These are phyloP conservation scores for Saccharum officinarum DNA, from an alignment of 176 grass and related monocot genomes.

Conservation along the genomic window DNA sequence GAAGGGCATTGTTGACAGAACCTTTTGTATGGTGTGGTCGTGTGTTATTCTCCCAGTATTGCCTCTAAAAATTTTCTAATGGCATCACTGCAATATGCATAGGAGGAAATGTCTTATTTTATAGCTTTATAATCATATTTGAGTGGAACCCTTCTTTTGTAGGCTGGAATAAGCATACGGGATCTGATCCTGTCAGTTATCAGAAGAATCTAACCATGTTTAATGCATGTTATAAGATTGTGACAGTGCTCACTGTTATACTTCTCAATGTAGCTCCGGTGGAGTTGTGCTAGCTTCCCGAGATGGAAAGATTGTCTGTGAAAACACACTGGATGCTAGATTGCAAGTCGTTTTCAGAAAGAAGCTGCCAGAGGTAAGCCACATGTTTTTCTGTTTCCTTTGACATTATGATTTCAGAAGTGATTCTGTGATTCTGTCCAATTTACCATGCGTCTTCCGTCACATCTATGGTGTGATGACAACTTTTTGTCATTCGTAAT, in stretches of 20 bases:
- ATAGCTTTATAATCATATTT: background rate
- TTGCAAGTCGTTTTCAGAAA: conserved; percentile 75
- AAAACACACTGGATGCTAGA: conserved; percentile 93
- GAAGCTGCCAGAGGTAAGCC: conserved; percentile 84
- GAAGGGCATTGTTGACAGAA: background rate
- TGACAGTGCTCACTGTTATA: background rate
- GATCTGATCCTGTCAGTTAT: background rate
- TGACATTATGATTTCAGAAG: background rate
- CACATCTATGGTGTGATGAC: background rate
- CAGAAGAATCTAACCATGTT: background rate
- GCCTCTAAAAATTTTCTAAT: background rate
- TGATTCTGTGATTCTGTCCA: background rate
- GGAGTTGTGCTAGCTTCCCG: conserved; percentile 85
- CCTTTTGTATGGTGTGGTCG: background rate
- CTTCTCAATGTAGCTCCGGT: conserved; percentile 56
- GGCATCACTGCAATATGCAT: background rate
- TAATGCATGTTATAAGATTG: background rate
- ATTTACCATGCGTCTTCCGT: background rate
- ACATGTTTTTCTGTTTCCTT: background rate
- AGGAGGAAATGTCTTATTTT: background rate
- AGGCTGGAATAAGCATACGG: background rate
- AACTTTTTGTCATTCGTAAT: background rate
- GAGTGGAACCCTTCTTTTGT: background rate
- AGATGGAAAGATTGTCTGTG: conserved; percentile 88
- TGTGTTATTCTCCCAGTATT: background rate